phyloP scores from a whole-genome alignment of 805 yeast genomes.

The Maudiozyma barnettii region DNA sequence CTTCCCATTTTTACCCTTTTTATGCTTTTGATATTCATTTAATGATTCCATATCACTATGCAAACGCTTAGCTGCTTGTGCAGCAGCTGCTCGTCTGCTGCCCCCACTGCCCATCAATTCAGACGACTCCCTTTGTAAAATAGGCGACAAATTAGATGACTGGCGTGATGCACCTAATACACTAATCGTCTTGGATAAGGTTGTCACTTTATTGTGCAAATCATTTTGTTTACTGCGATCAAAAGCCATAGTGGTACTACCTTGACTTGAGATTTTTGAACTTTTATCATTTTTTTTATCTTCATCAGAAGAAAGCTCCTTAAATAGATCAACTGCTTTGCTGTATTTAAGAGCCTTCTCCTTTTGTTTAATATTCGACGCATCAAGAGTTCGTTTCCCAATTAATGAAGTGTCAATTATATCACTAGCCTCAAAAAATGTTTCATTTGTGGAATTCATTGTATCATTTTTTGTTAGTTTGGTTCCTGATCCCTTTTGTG shows the following conservation, averaged over 20 bases:
- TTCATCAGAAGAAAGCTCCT: background rate
- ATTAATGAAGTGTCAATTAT: background rate
- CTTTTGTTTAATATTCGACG: background rate
- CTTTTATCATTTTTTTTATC: background rate
- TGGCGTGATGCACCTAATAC: background rate
- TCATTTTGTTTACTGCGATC: background rate
- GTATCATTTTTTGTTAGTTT: background rate
- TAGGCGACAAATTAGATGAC: background rate
- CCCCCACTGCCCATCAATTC: background rate
- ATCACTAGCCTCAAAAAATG: constrained; percentile 1
- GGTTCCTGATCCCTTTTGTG: background rate
- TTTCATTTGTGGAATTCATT: background rate
- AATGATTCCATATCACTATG: constrained; percentile 63
- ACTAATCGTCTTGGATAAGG: background rate
- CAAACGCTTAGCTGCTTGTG: constrained; percentile 55
- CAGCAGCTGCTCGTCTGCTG: constrained; percentile 45
- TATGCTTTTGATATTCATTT: constrained; percentile 50
- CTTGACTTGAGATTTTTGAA: background rate
- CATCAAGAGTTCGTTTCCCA: background rate
- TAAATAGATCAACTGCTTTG: background rate
- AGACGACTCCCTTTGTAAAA: background rate
- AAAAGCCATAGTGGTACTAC: background rate
- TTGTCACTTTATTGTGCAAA: background rate
- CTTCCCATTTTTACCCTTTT: constrained; percentile 30
- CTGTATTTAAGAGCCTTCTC: background rate